Evolutionary conservation across 2,329 filamentous ascomycete species (phyloP).

Genomic region (Beauveria sp.): DNA sequence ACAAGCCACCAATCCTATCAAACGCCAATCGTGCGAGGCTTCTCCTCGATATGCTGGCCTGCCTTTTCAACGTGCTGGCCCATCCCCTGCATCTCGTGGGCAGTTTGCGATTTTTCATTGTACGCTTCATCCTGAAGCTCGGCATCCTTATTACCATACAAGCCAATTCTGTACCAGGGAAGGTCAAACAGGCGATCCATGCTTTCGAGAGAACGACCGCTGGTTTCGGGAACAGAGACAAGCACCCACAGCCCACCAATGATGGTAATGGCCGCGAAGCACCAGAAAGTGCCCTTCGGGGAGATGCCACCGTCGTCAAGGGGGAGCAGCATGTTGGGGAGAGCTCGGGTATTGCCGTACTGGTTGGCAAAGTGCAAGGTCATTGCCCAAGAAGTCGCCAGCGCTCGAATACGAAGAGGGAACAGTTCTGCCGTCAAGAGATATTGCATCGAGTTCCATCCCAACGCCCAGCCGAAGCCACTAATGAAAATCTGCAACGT

Average conservation of each 20-base stretch:
- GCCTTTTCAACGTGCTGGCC: conserved; percentile 30
- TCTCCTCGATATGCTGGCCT: background rate
- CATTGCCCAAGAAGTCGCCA: conserved; percentile 67
- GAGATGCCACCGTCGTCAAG: conserved; percentile 38
- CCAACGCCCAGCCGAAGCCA: conserved; percentile 61
- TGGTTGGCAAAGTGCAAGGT: conserved; percentile 73
- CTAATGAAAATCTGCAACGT: conserved; percentile 50
- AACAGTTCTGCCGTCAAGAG: conserved; percentile 72
- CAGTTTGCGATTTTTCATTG: conserved; percentile 36
- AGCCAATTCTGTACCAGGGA: conserved; percentile 68
- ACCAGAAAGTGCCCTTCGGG: conserved; percentile 67
- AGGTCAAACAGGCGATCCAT: conserved; percentile 67
- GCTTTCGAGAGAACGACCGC: conserved; percentile 56
- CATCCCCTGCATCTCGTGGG: conserved; percentile 23
- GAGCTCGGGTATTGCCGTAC: conserved; percentile 68
- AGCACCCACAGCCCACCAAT: conserved; percentile 63
- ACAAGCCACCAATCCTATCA: background rate
- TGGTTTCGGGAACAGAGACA: conserved; percentile 66
- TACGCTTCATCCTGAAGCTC: conserved; percentile 36
- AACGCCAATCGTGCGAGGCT: conserved; percentile 6
- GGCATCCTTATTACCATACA: conserved; percentile 44
- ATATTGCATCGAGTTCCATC: conserved; percentile 74
- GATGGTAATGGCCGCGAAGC: conserved; percentile 61
- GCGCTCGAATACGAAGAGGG: conserved; percentile 63
- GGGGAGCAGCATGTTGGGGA: conserved; percentile 64